These are phyloP conservation scores for Claviceps sp. DNA, from an alignment of 2,329 filamentous ascomycete genomes.

Conservation along the genomic window DNA sequence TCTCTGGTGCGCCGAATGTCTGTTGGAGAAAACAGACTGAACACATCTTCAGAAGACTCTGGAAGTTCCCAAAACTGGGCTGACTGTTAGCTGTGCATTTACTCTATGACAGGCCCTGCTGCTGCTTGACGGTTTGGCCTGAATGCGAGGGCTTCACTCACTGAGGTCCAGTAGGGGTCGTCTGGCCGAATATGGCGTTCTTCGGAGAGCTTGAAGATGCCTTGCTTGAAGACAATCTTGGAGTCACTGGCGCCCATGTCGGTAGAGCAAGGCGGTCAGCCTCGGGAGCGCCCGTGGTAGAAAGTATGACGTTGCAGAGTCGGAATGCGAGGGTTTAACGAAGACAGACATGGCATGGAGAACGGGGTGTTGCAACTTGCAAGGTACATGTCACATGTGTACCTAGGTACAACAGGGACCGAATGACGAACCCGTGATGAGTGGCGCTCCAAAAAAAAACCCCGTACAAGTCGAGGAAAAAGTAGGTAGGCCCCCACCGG, in stretches of 20 bases:
- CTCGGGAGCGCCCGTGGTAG: slow-evolving; percentile 5
- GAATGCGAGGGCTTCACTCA: slow-evolving; percentile 29
- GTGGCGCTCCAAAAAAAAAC: no score
- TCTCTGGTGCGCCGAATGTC: slow-evolving; percentile 85
- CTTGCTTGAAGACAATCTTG: slow-evolving; percentile 97
- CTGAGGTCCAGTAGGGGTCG: slow-evolving; percentile 86
- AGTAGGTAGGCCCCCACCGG: no score
- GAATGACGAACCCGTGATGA: no score
- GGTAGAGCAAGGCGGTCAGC: slow-evolving; percentile 14
- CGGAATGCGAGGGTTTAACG: neutral
- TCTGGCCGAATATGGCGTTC: slow-evolving; percentile 75
- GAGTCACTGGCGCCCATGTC: slow-evolving; percentile 95
- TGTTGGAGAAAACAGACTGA: slow-evolving; percentile 82
- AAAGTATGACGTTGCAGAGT: slow-evolving; percentile 5
- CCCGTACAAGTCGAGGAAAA: no score
- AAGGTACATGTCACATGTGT: no score
- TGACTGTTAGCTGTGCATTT: neutral
- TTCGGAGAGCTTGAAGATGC: slow-evolving; percentile 93
- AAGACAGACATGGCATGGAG: neutral
- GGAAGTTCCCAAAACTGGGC: slow-evolving; percentile 93
- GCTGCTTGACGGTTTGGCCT: neutral
- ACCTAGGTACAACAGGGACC: no score
- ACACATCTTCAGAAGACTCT: slow-evolving; percentile 90
- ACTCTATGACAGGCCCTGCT: neutral
- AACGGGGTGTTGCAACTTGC: neutral